A percentile compares a stretch with the other conserved stretches of the same genome.
Evolutionary conservation across 768 basidiomycete species (phyloP).

Genomic region (Amanita muscaria): DNA sequence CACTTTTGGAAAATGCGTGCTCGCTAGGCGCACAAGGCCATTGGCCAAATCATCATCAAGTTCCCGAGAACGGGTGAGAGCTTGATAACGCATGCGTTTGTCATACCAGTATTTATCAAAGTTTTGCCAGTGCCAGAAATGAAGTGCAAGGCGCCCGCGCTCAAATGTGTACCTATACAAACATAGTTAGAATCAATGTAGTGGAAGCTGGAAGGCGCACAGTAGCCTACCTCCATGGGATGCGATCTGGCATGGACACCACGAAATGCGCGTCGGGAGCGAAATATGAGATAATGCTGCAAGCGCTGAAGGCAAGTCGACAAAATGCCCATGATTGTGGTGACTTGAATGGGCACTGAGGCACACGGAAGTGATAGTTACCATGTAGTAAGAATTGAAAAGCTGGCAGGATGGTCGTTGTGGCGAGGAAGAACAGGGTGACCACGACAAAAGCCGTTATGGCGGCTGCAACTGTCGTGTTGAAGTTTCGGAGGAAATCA

Average conservation of each 20-base stretch:
- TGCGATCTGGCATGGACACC: neutral
- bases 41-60: neutral
- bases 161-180: neutral
- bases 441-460: neutral
- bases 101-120: constrained; percentile 3
- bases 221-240: neutral
- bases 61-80: neutral
- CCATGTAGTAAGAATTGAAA: neutral
- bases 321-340: constrained; percentile 5
- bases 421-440: neutral
- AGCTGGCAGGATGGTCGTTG: constrained; percentile 2
- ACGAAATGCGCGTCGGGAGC: neutral
- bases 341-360: constrained; percentile 6
- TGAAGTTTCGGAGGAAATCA: constrained; percentile 8
- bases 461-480: neutral
- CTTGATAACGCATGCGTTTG: neutral
- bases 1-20: neutral
- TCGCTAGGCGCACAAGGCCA: neutral
- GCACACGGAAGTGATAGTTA: neutral
- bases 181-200: neutral
- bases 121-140: neutral
- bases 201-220: too few species aligned
- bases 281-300: neutral
- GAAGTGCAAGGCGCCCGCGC: neutral
- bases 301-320: neutral